Conservation (phyloP, 768 basidiomycete species). For the Xanthoconium purpureum region DNA sequence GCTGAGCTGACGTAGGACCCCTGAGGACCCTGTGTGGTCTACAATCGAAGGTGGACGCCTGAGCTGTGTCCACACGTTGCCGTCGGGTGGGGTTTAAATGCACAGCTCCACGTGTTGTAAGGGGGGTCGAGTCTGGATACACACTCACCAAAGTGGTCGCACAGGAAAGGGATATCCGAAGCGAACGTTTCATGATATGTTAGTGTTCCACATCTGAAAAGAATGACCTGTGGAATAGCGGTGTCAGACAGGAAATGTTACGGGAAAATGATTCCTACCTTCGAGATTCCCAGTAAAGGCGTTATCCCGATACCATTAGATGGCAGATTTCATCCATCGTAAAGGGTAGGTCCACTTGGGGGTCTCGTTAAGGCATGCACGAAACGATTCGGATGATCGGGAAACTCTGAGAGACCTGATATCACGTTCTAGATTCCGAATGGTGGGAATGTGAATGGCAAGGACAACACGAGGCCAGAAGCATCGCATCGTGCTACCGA, state of each 20-base stretch:
- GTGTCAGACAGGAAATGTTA: background rate
- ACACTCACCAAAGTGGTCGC: constrained; percentile 3
- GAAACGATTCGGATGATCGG: constrained; percentile 22
- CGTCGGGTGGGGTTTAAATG: constrained; percentile 2
- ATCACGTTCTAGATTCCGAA: constrained; percentile 24
- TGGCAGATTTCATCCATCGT: background rate
- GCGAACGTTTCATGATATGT: background rate
- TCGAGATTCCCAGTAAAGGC: background rate
- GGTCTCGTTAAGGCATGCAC: constrained; percentile 18
- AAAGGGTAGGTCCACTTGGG: constrained; percentile 7
- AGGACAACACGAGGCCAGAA: constrained; percentile 28
- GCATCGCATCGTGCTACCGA: constrained; percentile 20
- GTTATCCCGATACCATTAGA: background rate
- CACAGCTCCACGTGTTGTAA: constrained; percentile 19
- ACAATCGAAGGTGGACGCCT: constrained; percentile 1
- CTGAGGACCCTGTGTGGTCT: constrained; percentile 15
- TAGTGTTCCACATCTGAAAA: background rate
- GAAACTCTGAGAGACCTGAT: constrained; percentile 7
- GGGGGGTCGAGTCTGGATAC: constrained; percentile 6
- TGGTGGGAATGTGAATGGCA: constrained; percentile 24
- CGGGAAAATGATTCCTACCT: constrained; percentile 1
- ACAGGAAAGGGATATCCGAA: background rate
- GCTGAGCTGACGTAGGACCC: constrained; percentile 15
- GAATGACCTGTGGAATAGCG: background rate
- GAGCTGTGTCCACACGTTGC: constrained; percentile 16